Conservation (phyloP, 805 yeast species). For the Wickerhamiella parazyma region DNA sequence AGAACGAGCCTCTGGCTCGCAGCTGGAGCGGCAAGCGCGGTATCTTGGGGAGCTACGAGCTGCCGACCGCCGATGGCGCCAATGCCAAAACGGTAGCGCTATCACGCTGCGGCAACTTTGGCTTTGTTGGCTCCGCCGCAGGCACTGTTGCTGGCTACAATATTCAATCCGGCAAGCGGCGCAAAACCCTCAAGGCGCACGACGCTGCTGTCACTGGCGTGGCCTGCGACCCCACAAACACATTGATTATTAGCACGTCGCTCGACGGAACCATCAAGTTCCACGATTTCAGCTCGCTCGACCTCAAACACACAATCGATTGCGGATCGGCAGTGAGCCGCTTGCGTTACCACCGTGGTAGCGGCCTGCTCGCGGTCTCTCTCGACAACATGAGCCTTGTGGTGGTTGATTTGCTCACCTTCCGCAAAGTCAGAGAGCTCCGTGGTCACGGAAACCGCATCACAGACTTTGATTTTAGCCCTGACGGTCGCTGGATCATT, state of each 20-base stretch:
- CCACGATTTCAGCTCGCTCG: conserved; percentile 65
- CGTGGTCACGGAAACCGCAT: conserved; percentile 85
- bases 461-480: conserved; percentile 78
- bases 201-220: conserved; percentile 63
- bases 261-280: conserved; percentile 83
- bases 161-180: conserved; percentile 74
- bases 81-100: conserved; percentile 60
- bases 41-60: conserved; percentile 60
- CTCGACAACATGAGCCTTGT: conserved; percentile 77
- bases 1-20: conserved; percentile 68
- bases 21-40: conserved; percentile 79
- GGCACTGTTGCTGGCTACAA: conserved; percentile 83
- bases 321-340: conserved; percentile 67
- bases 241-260: conserved; percentile 74
- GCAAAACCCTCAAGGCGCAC: conserved; percentile 62
- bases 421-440: conserved; percentile 68
- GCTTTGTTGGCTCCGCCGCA: conserved; percentile 69
- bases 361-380: conserved; percentile 74
- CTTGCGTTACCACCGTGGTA: conserved; percentile 63
- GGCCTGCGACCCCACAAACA: conserved; percentile 80
- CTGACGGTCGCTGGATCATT: conserved; percentile 91
- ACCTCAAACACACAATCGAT: conserved; percentile 49
- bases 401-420: conserved; percentile 70
- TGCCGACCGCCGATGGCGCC: conserved; percentile 68
- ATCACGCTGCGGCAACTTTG: conserved; percentile 93